Conservation (phyloP, 345 rosid species). For the Populus deltoides region DNA sequence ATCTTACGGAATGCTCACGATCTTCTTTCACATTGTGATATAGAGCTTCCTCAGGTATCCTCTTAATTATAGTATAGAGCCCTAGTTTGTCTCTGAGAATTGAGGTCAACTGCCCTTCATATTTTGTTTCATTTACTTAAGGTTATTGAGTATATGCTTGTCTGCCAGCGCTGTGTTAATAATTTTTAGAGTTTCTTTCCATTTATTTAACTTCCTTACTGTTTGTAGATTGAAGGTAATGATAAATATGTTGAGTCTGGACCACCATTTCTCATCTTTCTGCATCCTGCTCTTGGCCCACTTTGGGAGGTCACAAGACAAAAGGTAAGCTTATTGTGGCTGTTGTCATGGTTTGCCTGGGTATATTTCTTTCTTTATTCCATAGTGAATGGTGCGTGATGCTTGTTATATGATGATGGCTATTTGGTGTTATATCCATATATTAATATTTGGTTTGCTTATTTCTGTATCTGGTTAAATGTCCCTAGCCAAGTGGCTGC, state of each 20-base stretch:
- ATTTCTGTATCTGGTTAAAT: background rate
- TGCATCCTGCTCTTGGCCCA: conserved; percentile 94
- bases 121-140: background rate
- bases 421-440: background rate
- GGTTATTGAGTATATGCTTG: background rate
- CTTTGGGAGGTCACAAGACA: conserved; percentile 90
- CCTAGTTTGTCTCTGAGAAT: conserved; percentile 1
- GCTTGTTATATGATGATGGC: background rate
- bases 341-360: conserved; percentile 2
- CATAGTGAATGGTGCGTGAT: background rate
- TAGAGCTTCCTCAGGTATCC: conserved; percentile 68
- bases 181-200: conserved; percentile 7
- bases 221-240: conserved; percentile 57
- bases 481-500: too few relatives aligned
- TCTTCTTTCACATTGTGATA: conserved; percentile 67
- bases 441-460: background rate
- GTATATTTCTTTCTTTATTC: background rate
- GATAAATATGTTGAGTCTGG: conserved; percentile 57
- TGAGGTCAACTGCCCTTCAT: conserved; percentile 7
- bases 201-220: conserved; percentile 8
- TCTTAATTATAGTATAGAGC: background rate
- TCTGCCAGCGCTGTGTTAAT: background rate
- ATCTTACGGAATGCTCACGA: conserved; percentile 81
- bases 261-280: conserved; percentile 84
- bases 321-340: conserved; percentile 48